These are phyloP conservation scores for Schizosaccharomyces lindneri DNA, from an alignment of 805 yeast genomes.

Conservation along the genomic window DNA sequence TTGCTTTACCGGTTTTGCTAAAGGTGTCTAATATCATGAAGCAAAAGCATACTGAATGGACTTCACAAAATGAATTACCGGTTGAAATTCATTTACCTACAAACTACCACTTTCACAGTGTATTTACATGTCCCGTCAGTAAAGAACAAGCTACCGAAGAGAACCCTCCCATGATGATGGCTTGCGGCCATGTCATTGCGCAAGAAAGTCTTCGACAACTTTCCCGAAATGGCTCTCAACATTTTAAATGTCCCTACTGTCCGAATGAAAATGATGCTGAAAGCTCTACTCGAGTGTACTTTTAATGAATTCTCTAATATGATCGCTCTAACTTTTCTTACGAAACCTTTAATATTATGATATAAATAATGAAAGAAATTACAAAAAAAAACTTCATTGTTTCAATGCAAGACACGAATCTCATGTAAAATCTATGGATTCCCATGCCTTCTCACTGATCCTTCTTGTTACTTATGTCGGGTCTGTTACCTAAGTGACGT, in stretches of 20 bases:
- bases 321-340: too few species aligned
- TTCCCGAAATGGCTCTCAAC: conserved; percentile 17
- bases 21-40: conserved; percentile 23
- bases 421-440: too few species aligned
- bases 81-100: conserved; percentile 34
- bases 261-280: conserved; percentile 23
- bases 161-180: conserved; percentile 38
- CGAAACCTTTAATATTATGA: too few species aligned
- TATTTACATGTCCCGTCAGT: conserved; percentile 47
- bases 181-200: conserved; percentile 41
- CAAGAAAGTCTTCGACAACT: conserved; percentile 27
- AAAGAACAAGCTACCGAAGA: conserved; percentile 37
- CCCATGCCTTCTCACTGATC: neutral
- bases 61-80: conserved; percentile 33
- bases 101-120: conserved; percentile 31
- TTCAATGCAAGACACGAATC: too few species aligned
- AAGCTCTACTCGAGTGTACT: neutral
- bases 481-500: neutral
- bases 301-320: neutral
- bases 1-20: conserved; percentile 28
- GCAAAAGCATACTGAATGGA: conserved; percentile 25
- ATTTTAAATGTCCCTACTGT: conserved; percentile 52
- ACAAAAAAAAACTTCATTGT: too few species aligned
- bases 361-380: too few species aligned
- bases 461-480: neutral